These are phyloP conservation scores for Neophaeococcomyces mojaviensis DNA, from an alignment of 2,329 filamentous ascomycete species.

Conservation along the genomic window DNA sequence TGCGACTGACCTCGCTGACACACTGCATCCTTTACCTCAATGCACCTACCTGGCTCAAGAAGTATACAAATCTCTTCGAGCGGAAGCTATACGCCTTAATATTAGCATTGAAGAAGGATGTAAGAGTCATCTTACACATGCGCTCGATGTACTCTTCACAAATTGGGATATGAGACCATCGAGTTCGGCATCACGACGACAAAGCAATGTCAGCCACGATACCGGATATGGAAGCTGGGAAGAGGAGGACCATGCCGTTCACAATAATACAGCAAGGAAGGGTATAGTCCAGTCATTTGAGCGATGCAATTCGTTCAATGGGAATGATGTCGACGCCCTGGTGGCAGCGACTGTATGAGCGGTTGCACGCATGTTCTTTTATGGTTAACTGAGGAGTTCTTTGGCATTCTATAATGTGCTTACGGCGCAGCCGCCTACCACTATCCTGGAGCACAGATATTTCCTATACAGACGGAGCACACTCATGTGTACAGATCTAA, in stretches of 20 bases:
- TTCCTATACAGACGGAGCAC: too few species aligned
- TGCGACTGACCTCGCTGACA: constrained; percentile 2
- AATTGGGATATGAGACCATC: constrained; percentile 9
- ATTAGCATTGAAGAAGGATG: constrained; percentile 10
- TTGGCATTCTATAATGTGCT: too few species aligned
- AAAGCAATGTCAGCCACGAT: constrained; percentile 32
- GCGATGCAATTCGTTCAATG: too few species aligned
- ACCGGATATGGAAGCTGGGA: constrained; percentile 33
- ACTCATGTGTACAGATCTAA: too few species aligned
- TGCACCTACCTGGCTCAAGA: constrained; percentile 15
- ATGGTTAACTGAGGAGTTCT: too few species aligned
- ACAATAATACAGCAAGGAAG: too few species aligned
- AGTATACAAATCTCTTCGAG: constrained; percentile 21
- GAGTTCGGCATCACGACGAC: constrained; percentile 14
- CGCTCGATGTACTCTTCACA: constrained; percentile 8
- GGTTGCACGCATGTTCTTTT: too few species aligned
- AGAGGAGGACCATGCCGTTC: constrained; percentile 7
- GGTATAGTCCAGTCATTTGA: too few species aligned
- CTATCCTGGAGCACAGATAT: too few species aligned
- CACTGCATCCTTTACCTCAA: constrained; percentile 7
- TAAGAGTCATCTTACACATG: constrained; percentile 21
- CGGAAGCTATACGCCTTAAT: constrained; percentile 17
- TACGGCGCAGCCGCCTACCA: too few species aligned
- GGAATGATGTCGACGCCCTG: too few species aligned
- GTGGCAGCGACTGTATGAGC: too few species aligned